Evolutionary conservation across 352 stramenopile genomes (phyloP).

Genomic region (Phytopythium montanum): DNA sequence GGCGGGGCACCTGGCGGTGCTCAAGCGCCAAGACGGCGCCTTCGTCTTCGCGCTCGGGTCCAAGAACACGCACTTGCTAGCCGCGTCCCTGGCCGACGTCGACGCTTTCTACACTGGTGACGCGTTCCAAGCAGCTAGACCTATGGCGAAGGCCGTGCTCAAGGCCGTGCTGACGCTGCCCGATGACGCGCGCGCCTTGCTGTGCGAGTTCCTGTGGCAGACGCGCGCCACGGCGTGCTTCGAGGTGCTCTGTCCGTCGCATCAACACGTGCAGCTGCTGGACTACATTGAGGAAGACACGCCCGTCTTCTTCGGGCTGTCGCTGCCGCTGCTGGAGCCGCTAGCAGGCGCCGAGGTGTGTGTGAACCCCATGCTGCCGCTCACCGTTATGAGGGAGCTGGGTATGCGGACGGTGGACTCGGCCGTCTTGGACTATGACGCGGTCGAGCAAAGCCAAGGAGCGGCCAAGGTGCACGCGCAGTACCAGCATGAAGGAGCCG

Average conservation of each 20-base stretch:
- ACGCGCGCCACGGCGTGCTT: constrained; percentile 74
- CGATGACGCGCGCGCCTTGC: constrained; percentile 27
- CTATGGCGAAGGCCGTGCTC: constrained; percentile 39
- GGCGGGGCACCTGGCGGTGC: constrained; percentile 61
- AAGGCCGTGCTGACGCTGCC: constrained; percentile 34
- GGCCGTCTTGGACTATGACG: constrained; percentile 40
- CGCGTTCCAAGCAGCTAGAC: constrained; percentile 43
- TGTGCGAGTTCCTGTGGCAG: constrained; percentile 79
- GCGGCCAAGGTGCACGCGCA: constrained; percentile 29
- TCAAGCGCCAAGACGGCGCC: constrained; percentile 59
- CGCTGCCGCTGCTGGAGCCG: constrained; percentile 39
- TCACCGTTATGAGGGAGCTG: constrained; percentile 45
- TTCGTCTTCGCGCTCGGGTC: constrained; percentile 75
- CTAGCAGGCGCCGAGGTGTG: constrained; percentile 54
- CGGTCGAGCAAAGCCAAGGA: constrained; percentile 24
- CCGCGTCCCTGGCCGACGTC: constrained; percentile 45
- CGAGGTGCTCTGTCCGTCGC: constrained; percentile 61
- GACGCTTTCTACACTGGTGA: constrained; percentile 26
- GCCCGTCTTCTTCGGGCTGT: constrained; percentile 78
- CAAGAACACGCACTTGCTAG: constrained; percentile 80
- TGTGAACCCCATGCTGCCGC: constrained; percentile 72
- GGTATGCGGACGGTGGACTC: constrained; percentile 64
- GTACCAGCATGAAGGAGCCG: constrained; percentile 68
- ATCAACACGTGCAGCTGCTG: constrained; percentile 78
- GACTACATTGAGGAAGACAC: constrained; percentile 66